These are phyloP conservation scores for Chiua virens DNA, from an alignment of 768 basidiomycete genomes.

Conservation along the genomic window DNA sequence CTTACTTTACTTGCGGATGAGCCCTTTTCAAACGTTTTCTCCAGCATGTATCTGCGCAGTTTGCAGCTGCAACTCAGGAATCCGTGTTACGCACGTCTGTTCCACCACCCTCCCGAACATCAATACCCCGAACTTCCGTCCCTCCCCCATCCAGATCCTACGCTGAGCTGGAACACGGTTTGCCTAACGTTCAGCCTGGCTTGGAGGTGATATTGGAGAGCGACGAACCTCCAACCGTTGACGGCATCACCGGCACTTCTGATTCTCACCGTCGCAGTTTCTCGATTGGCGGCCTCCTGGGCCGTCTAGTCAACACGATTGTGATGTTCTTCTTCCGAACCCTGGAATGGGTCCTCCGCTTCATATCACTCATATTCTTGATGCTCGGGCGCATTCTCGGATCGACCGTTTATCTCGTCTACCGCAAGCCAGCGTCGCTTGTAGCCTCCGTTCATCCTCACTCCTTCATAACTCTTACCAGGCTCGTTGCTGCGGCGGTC, in stretches of 20 bases:
- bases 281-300: slow-evolving; percentile 49
- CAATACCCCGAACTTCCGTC: slow-evolving; percentile 39
- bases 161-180: slow-evolving; percentile 19
- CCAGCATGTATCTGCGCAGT: slow-evolving; percentile 27
- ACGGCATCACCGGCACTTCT: slow-evolving; percentile 26
- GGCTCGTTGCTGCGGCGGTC: slow-evolving; percentile 43
- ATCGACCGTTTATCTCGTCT: slow-evolving; percentile 44
- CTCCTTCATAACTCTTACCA: slow-evolving; percentile 35
- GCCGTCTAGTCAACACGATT: slow-evolving; percentile 40
- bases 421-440: slow-evolving; percentile 49
- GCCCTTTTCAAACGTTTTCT: slow-evolving; percentile 4
- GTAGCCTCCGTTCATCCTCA: slow-evolving; percentile 33
- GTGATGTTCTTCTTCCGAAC: slow-evolving; percentile 30
- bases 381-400: slow-evolving; percentile 51
- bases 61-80: slow-evolving; percentile 36
- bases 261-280: slow-evolving; percentile 28
- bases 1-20: slow-evolving; percentile 20
- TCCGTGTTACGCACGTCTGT: slow-evolving; percentile 35
- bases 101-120: slow-evolving; percentile 38
- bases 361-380: slow-evolving; percentile 39
- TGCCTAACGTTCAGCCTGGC: slow-evolving; percentile 46
- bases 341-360: slow-evolving; percentile 24
- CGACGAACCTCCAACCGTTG: slow-evolving; percentile 47
- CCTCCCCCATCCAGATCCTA: slow-evolving; percentile 37
- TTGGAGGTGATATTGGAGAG: slow-evolving; percentile 66